phyloP scores from a whole-genome alignment of 2,329 filamentous ascomycete species.

The Monilinia fructicola region DNA sequence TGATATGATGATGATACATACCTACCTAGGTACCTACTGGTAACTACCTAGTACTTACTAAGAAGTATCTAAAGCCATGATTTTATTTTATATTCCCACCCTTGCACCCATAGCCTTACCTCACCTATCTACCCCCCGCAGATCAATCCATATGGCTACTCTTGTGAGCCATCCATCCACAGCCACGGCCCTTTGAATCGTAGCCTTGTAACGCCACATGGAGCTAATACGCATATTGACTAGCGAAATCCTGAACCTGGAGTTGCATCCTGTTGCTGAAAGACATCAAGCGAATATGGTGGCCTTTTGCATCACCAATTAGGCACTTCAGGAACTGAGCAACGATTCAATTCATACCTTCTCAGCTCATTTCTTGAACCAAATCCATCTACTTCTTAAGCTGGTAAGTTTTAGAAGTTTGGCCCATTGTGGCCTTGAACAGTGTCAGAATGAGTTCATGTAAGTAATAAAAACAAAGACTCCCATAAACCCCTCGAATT shows the following conservation, averaged over 20 bases:
- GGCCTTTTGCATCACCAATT: slow-evolving; percentile 24
- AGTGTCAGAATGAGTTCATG: slow-evolving; percentile 41
- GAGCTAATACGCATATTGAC: background rate
- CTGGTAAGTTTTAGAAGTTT: slow-evolving; percentile 31
- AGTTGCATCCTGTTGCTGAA: slow-evolving; percentile 5
- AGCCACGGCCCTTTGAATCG: slow-evolving; percentile 4
- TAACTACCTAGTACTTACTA: too few relatives aligned
- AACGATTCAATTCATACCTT: slow-evolving; percentile 7
- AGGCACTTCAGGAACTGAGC: slow-evolving; percentile 8
- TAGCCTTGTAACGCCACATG: slow-evolving; percentile 7
- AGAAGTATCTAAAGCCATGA: background rate
- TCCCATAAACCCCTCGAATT: slow-evolving; percentile 26
- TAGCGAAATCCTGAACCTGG: background rate
- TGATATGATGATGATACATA: too few relatives aligned
- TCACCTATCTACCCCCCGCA: background rate
- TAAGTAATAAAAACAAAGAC: slow-evolving; percentile 31
- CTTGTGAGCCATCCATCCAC: background rate
- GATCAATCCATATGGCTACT: background rate
- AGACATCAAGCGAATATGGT: slow-evolving; percentile 25
- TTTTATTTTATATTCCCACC: slow-evolving; percentile 7
- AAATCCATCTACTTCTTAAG: slow-evolving; percentile 14
- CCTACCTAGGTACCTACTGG: too few relatives aligned
- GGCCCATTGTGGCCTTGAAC: slow-evolving; percentile 39
- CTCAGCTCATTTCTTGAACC: background rate
- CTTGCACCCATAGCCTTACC: background rate